These are phyloP conservation scores for Puccinia triticina DNA, from an alignment of 1,284 basidiomycete species.

Conservation along the genomic window DNA sequence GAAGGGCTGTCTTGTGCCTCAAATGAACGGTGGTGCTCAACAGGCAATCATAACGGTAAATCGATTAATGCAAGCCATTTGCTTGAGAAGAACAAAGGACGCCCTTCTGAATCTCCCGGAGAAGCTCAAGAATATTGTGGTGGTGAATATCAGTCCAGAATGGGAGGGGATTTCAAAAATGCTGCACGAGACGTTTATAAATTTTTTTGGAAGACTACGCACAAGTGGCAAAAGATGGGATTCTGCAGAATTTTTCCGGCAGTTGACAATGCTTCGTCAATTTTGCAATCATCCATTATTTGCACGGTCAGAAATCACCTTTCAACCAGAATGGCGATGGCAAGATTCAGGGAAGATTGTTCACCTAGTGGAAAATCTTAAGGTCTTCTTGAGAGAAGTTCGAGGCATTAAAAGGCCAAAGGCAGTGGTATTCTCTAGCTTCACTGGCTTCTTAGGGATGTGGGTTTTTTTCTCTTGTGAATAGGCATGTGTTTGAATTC, in stretches of 20 bases:
- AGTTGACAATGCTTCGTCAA: slow-evolving; percentile 20
- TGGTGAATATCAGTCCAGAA: background rate
- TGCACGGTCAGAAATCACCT: background rate
- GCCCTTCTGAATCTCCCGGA: slow-evolving; percentile 9
- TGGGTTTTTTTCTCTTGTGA: background rate
- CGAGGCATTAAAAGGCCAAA: background rate
- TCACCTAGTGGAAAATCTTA: slow-evolving; percentile 6
- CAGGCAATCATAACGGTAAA: background rate
- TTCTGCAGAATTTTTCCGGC: background rate
- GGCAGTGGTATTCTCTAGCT: slow-evolving; percentile 12
- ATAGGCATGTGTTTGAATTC: background rate
- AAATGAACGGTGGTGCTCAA: slow-evolving; percentile 6
- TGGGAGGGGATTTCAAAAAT: background rate
- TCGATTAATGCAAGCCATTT: background rate
- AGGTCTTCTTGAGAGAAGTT: background rate
- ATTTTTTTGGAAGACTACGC: slow-evolving; percentile 1
- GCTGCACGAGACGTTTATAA: background rate
- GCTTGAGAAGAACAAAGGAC: slow-evolving; percentile 18
- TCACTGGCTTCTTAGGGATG: slow-evolving; percentile 11
- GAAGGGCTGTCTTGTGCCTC: no score
- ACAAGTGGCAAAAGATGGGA: background rate
- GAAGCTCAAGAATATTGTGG: background rate
- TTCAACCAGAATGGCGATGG: background rate
- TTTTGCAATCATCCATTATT: slow-evolving; percentile 22
- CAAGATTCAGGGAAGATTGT: slow-evolving; percentile 13